A percentile compares a stretch with the other conserved stretches of the same genome.
Evolutionary conservation across 805 yeast species (phyloP).

Genomic region (Alloascoidea hylecoeti): DNA sequence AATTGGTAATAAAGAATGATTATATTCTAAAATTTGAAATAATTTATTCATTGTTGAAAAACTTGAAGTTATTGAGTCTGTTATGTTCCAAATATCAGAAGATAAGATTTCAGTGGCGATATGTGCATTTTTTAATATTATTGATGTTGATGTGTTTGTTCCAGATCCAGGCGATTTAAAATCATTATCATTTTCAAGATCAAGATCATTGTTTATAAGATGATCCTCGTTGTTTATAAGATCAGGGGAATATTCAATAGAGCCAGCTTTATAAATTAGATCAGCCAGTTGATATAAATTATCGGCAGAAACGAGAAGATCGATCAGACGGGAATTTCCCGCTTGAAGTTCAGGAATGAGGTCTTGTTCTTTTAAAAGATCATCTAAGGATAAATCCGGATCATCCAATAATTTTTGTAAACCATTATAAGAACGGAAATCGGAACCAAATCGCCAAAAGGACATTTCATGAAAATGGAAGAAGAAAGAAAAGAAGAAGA

Average conservation of each 20-base stretch:
- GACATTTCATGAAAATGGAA: neutral
- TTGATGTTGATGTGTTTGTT: neutral
- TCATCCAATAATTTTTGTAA: neutral
- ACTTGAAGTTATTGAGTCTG: conserved; percentile 36
- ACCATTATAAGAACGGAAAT: neutral
- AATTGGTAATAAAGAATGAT: neutral
- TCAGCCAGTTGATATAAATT: neutral
- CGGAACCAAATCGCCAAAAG: neutral
- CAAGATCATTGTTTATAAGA: no score
- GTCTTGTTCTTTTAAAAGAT: neutral
- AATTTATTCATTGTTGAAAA: conserved; percentile 4
- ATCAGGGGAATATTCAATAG: no score
- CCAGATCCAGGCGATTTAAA: neutral
- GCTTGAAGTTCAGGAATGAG: neutral
- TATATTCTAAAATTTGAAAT: neutral
- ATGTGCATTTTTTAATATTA: conserved; percentile 14
- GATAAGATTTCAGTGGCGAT: conserved; percentile 41
- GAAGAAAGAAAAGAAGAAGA: no score
- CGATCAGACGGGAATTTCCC: neutral
- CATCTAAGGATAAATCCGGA: neutral
- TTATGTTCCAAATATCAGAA: conserved; percentile 47
- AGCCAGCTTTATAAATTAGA: neutral
- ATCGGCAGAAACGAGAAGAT: neutral
- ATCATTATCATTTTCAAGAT: neutral
- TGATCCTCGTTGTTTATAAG: no score